Evolutionary conservation across 495 filamentous ascomycete genomes (phyloP).

Genomic region (Neurospora sp.): DNA sequence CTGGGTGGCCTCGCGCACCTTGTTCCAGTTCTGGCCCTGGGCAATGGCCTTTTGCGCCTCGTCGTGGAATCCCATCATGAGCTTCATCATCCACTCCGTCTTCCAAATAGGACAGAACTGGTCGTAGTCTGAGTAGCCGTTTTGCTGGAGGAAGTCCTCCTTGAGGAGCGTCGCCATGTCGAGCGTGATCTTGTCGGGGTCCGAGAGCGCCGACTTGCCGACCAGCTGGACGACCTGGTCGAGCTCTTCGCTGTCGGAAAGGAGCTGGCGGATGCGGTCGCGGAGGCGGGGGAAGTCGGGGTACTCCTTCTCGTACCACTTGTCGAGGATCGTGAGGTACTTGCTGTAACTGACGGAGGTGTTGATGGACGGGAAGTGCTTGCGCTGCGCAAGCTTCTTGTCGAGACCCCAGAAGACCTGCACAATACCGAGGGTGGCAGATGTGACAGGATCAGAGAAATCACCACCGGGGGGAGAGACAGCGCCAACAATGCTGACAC

Average conservation of each 20-base stretch:
- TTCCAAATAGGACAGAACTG: slow-evolving; percentile 99
- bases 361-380: slow-evolving; percentile 99
- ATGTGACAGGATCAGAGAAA: slow-evolving; percentile 98
- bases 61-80: slow-evolving; percentile 95
- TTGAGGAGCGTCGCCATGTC: slow-evolving; percentile 88
- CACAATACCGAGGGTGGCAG: slow-evolving; percentile 88
- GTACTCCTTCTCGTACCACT: slow-evolving; percentile 83
- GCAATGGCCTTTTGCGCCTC: slow-evolving; percentile 92
- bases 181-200: slow-evolving; percentile 96
- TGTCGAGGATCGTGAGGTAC: slow-evolving; percentile 78
- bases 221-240: slow-evolving; percentile 99
- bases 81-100: slow-evolving; percentile 99
- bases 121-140: slow-evolving; percentile 97
- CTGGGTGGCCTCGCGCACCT: slow-evolving; percentile 79
- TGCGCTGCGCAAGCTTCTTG: slow-evolving; percentile 97
- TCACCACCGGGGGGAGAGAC: slow-evolving; percentile 97
- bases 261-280: slow-evolving; percentile 82
- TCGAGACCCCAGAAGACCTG: slow-evolving; percentile 99
- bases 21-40: slow-evolving; percentile 80
- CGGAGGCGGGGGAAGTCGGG: slow-evolving; percentile 90
- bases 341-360: slow-evolving; percentile 94
- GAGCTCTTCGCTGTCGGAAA: slow-evolving; percentile 90
- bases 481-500: slow-evolving; percentile 95
- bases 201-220: slow-evolving; percentile 90
- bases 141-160: slow-evolving; percentile 98